Evolutionary conservation across 768 basidiomycete genomes (phyloP), one percentile per base, ranked within the genome.

Genomic region (Candolleomyces aberdarensis): DNA sequence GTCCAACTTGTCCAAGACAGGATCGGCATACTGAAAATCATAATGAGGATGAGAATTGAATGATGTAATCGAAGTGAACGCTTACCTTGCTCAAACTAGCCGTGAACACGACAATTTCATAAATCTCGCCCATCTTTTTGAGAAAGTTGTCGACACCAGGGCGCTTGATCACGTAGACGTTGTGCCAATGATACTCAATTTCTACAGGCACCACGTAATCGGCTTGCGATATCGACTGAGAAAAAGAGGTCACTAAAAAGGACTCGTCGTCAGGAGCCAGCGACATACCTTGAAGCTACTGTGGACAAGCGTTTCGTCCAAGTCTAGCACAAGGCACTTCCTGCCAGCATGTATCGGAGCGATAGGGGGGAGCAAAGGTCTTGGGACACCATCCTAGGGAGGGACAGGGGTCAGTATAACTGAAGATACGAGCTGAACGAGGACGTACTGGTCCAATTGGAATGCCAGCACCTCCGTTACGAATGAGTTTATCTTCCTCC

Each of bases 191-290:
- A 65, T 92, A 95, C 71, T 99, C 97, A 64, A 99, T 99, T 75
- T 98, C 97, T 26, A 99, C 97, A 5, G 97, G 97, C 3, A 99
- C 96, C 64, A 98, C 93, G 74, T 94, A 99, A 78, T 99, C 97
- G 32, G 96, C 95, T 69, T 94, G 91, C 64, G 83, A 84, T 67
- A 98, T 93, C 58, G 95, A 92, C 96, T 98, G 71, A 26, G 14
- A 62, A 29, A 39, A 52, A 54, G 44, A 36, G 58, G 47, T 66
- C 56, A 64, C 63, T 55, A 65, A 62, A 54, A 19, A 43, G 50
- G 26, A 47, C 62, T 56, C n/a, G 47, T 57, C 15, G 43, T 26
- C 13, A 20, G 39, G 19, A 13, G 56, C 22, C 36, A 36, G 61
- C 36, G 36, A 36, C 77, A 44, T 63, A 96, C 96, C 86, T 98